Base-by-base conservation (phyloP, 345 rosid genomes). In the Lepidium didymum region DNA sequence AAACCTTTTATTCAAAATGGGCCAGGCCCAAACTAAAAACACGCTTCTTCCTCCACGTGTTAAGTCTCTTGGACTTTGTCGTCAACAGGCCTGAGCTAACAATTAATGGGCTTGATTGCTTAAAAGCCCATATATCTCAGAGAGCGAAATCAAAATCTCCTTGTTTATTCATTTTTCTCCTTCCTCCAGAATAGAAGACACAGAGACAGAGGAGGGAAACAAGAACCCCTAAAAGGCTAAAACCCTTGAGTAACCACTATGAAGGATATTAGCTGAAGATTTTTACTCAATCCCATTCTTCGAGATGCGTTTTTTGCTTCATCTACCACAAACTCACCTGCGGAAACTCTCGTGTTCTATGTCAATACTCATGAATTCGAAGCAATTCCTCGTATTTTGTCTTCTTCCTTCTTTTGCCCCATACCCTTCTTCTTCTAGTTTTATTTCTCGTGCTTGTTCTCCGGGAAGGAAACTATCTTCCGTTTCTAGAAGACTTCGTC, bases 301-400 rank as follows among this genome's bases (percentile, higher is more conserved):
- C 15, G 61, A 43, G 49, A 76, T 75, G 75, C 78, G 69, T n/a
- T 65, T 74, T 41, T 34, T 70, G 57, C 61, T 65, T 42, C 75
- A 58, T 53, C 7, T 67, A 38, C 77, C 72, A 33, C 72, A 68
- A 35, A 54, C 37, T 10, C 61, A 66, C 51, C 35, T 67, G 7
- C 77, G 50, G 56, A 75, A 49, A 38, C 75, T 75, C 19, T 75
- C 77, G 0, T 44, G 27, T 35, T 70, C 73, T 46, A 67, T 63
- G 59, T 49, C 79, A 9, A 19, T 35, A 21, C 68, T 79, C 43
- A 72, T 75, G 82, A 68, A 57, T 19, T 52, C 82, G 8, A 72
- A 68, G 54, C 81, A 72, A 49, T 59, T 79, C 62, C 74, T 75
- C 75, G 67, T 68, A 13, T 62, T 73, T 56, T 45, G 72, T 40